Base-by-base conservation (phyloP, 768 basidiomycete genomes). In the Suillus decipiens region DNA sequence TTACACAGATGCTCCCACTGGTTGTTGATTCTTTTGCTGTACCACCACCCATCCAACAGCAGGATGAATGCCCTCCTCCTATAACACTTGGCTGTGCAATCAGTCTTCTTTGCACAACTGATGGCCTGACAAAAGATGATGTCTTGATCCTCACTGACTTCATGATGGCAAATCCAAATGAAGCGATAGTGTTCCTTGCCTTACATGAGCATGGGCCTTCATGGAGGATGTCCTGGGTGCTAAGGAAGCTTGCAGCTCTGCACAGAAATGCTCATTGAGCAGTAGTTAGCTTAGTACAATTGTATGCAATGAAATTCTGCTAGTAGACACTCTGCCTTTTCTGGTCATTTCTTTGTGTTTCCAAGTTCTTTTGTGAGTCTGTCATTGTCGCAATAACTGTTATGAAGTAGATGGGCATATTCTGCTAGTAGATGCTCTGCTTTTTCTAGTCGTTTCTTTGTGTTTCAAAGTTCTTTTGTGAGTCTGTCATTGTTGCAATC, bases 301-400 rank as follows among this genome's bases (percentile, higher is more conserved):
- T 34, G 34, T 34, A 34, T 34, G 34, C 34, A 34, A 34, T 34
- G 34, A 34, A 34, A 34, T 34, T 34, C 9, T 8, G 6, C 34
- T 34, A 34, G 7, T 34, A 7, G 1, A 9, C 34, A 9, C 34
- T 34, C 89, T 0, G 83, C 80, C 65, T 83, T 80, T 48, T 87
- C 87, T 0, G 83, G 82, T 51, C 86, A 81, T 60, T 79, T 81
- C 37, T 73, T 71, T 0, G 75, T 63, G 0, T n/a, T n/a, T n/a
- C n/a, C n/a, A n/a, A n/a, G n/a, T n/a, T n/a, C n/a, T n/a, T n/a
- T n/a, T n/a, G n/a, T n/a, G n/a, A n/a, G n/a, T 28, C 59, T 14
- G 12, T 89, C 88, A 41, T 75, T 71, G 51, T 89, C 86, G 66
- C 76, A 77, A 68, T 84, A 84, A 53, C 83, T 78, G 42, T 81